These are phyloP conservation scores for Apocynum venetum DNA, from an alignment of 257 asterid species.

Conservation along the genomic window DNA sequence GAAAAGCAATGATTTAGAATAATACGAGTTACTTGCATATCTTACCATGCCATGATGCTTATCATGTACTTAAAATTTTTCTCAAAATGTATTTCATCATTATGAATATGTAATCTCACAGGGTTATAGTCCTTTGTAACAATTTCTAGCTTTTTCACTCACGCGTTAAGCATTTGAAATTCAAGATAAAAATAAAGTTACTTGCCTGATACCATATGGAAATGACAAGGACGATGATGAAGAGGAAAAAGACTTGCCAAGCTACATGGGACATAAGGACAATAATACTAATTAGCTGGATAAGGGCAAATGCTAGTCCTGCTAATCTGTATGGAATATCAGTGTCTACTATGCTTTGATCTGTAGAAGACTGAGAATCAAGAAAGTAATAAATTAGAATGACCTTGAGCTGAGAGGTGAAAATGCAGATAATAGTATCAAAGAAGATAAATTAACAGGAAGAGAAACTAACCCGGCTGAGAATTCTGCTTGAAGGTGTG, in stretches of 20 bases:
- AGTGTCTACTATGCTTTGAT: slow-evolving; percentile 77
- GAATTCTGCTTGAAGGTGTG: slow-evolving; percentile 83
- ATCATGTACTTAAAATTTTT: background rate
- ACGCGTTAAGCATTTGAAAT: background rate
- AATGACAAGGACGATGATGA: slow-evolving; percentile 49
- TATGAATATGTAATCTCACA: background rate
- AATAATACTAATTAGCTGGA: slow-evolving; percentile 70
- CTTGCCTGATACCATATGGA: slow-evolving; percentile 82
- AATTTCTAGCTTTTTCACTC: background rate
- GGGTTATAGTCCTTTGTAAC: too few relatives aligned
- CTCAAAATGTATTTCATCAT: background rate
- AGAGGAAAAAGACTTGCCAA: slow-evolving; percentile 69
- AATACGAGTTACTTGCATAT: too few relatives aligned
- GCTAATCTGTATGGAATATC: slow-evolving; percentile 81
- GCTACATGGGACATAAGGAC: slow-evolving; percentile 72
- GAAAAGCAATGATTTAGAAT: background rate
- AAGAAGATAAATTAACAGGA: background rate
- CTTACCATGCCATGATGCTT: background rate
- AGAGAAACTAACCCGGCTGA: slow-evolving; percentile 53
- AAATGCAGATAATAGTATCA: background rate
- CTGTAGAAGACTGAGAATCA: slow-evolving; percentile 65
- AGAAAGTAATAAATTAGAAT: slow-evolving; percentile 8
- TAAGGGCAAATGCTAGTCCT: slow-evolving; percentile 74
- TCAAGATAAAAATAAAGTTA: background rate
- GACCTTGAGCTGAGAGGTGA: background rate